Conservation (phyloP, 1,284 basidiomycete genomes). For the Cutaneotrichosporon cavernicola region DNA sequence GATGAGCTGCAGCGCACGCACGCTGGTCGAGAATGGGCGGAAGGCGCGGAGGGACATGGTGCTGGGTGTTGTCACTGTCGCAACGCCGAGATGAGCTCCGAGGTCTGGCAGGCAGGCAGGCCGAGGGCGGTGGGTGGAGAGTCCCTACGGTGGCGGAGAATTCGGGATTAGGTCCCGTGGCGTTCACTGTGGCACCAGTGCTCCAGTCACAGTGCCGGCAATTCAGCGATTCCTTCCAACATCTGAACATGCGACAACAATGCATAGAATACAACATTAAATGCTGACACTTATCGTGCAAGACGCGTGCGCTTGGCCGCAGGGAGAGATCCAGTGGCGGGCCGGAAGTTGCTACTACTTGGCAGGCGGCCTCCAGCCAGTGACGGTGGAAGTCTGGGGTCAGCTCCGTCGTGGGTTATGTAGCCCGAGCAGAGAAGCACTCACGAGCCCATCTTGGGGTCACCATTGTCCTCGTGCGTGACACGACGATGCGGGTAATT, state of each 20-base stretch:
- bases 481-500: slow-evolving; percentile 56
- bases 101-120: background rate
- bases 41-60: slow-evolving; percentile 20
- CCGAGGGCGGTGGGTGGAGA: background rate
- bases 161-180: slow-evolving; percentile 9
- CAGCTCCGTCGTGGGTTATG: background rate
- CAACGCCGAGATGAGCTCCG: background rate
- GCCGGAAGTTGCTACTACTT: slow-evolving; percentile 46
- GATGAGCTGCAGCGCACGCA: slow-evolving; percentile 16
- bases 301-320: slow-evolving; percentile 32
- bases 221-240: background rate
- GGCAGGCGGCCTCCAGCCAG: slow-evolving; percentile 43
- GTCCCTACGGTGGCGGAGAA: slow-evolving; percentile 6
- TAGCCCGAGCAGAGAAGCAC: slow-evolving; percentile 22
- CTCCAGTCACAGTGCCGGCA: slow-evolving; percentile 7
- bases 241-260: background rate
- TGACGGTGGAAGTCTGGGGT: slow-evolving; percentile 41
- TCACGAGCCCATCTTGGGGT: slow-evolving; percentile 54
- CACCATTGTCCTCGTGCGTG: slow-evolving; percentile 58
- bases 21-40: slow-evolving; percentile 8
- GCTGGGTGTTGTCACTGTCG: slow-evolving; percentile 1
- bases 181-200: background rate
- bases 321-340: slow-evolving; percentile 31
- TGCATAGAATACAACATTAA: slow-evolving; percentile 8
- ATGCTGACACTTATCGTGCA: slow-evolving; percentile 8